Base-by-base conservation (phyloP, 352 stramenopile genomes). In the Globisporangium radiosum region DNA sequence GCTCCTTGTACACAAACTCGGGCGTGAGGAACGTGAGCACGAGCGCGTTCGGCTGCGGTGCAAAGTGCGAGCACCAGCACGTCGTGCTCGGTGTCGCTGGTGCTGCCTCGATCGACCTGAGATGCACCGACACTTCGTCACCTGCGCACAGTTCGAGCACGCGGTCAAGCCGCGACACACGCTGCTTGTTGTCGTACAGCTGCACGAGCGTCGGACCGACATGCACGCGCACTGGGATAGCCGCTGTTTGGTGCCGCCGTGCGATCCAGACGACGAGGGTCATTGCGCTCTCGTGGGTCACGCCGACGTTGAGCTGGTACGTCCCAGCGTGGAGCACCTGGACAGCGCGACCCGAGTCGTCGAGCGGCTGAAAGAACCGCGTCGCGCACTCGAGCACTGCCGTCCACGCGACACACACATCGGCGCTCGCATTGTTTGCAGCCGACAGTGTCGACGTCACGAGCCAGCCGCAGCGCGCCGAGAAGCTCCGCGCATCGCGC, bases 251-350 rank as follows among this genome's bases (percentile, higher is more conserved):
- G n/a, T 37, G 38, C 11, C 43, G 43, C 14, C 33, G 50, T 39
- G 39, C 52, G 38, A 73, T 45, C 15, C 55, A 54, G 13, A 80
- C 51, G 3, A 52, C 50, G 38, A 85, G 59, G 7, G 55, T 45
- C 52, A 69, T 63, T 4, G 56, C 63, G 33, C 48, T 70, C 15
- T 69, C 68, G 58, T 84, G 75, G 11, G 62, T 69, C 49, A 81
- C 66, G 43, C 66, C 69, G 13, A 69, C 51, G 43, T 79, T 84
- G 5, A 81, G 56, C 60, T 84, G 72, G 49, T 84, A 84, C 37
- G 67, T 61, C 1, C 75, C 75, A 6, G 58, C 60, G 53, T 70
- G 65, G 33, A 66, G 51, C 25, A 76, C 49, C 1, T 19, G 49
- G 47, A 79, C 57, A 7, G 52, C 47, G 15, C 47, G 52, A 43